Conservation (phyloP, 495 filamentous ascomycete genomes). For the Penicillium robsamsonii region DNA sequence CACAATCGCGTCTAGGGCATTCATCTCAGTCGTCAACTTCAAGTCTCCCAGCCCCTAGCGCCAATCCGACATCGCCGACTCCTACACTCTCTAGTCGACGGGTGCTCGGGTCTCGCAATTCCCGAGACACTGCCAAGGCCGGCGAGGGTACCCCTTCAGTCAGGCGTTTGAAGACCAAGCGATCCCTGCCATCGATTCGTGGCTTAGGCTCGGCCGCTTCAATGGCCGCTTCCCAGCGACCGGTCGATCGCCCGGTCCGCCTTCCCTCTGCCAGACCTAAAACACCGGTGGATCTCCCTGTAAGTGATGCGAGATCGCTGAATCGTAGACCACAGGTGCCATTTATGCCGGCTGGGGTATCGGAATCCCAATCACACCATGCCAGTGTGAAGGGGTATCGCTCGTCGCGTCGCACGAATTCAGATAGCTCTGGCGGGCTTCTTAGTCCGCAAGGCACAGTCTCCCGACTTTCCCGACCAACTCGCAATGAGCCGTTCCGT, state of each 20-base stretch:
- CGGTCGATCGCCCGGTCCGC: slow-evolving; percentile 43
- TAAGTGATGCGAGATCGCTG: slow-evolving; percentile 51
- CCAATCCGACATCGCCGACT: slow-evolving; percentile 51
- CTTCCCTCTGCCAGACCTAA: slow-evolving; percentile 58
- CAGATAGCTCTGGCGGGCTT: slow-evolving; percentile 57
- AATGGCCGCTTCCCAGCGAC: slow-evolving; percentile 31
- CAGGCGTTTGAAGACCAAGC: slow-evolving; percentile 78
- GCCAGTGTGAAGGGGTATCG: slow-evolving; percentile 67
- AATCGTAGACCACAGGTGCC: slow-evolving; percentile 62
- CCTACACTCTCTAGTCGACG: slow-evolving; percentile 57
- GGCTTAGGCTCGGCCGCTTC: slow-evolving; percentile 41
- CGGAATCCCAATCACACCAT: slow-evolving; percentile 76
- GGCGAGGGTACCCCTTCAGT: slow-evolving; percentile 65
- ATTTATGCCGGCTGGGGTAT: slow-evolving; percentile 78
- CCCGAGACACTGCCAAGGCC: slow-evolving; percentile 46
- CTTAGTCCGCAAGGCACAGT: slow-evolving; percentile 43
- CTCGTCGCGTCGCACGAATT: slow-evolving; percentile 70
- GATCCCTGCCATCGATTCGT: slow-evolving; percentile 81
- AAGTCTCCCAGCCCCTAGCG: slow-evolving; percentile 56
- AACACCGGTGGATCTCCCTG: slow-evolving; percentile 65
- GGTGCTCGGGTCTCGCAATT: slow-evolving; percentile 55
- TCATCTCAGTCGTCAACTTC: slow-evolving; percentile 64
- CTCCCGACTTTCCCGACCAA: slow-evolving; percentile 50
- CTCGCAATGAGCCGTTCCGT: slow-evolving; percentile 45
- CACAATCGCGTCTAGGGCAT: slow-evolving; percentile 66